Conservation (phyloP, 129 eudicot species). For the Lactuca saligna region DNA sequence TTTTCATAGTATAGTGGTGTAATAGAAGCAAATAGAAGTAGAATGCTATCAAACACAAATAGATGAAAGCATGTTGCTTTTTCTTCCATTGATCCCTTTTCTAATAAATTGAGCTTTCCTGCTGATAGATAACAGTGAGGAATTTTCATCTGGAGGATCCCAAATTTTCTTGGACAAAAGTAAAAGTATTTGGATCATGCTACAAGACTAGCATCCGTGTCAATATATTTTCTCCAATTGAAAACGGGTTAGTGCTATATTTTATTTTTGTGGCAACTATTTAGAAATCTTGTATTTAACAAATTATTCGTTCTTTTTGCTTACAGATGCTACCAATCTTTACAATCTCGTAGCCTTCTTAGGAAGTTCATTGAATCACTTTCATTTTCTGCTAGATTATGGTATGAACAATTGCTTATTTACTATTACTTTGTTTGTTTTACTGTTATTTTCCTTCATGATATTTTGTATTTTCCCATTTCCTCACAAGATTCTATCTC, state of each 20-base stretch:
- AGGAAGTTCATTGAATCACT: slow-evolving; percentile 76
- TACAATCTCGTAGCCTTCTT: slow-evolving; percentile 66
- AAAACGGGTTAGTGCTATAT: slow-evolving; percentile 55
- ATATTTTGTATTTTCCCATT: slow-evolving; percentile 10
- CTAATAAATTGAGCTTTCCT: slow-evolving; percentile 15
- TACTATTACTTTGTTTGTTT: neutral
- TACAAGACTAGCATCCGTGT: slow-evolving; percentile 63
- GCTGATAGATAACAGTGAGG: slow-evolving; percentile 61
- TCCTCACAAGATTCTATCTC: slow-evolving; percentile 30
- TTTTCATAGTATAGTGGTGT: too few relatives aligned
- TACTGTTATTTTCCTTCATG: slow-evolving; percentile 10
- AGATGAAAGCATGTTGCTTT: too few relatives aligned
- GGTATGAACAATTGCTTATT: slow-evolving; percentile 41
- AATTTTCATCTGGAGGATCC: slow-evolving; percentile 82
- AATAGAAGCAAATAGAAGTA: too few relatives aligned
- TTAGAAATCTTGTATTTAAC: slow-evolving; percentile 11
- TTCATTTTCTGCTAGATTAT: slow-evolving; percentile 73
- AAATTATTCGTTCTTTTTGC: slow-evolving; percentile 6
- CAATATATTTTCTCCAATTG: slow-evolving; percentile 72
- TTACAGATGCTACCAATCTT: slow-evolving; percentile 49
- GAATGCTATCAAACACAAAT: too few relatives aligned
- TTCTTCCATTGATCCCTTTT: neutral
- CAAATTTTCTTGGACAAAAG: slow-evolving; percentile 64
- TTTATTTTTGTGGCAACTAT: neutral
- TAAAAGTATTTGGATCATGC: slow-evolving; percentile 80